A percentile compares a stretch with the other conserved stretches of the same genome.
Evolutionary conservation across 2,329 filamentous ascomycete genomes (phyloP).

Genomic region (Magnaporthiopsis rhizophila): DNA sequence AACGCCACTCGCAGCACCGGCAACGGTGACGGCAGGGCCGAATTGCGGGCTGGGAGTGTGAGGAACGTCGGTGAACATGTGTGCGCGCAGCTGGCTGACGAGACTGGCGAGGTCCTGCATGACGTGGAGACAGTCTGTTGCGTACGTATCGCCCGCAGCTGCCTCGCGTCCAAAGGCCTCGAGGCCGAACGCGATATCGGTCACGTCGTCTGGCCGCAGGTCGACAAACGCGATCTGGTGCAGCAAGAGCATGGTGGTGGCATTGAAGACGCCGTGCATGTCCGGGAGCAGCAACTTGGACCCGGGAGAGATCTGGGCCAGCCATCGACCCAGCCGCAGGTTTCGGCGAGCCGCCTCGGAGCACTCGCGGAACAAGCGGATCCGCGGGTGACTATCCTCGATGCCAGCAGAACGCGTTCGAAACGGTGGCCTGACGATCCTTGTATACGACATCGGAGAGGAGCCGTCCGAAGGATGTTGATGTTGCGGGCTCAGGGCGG

Average conservation of each 20-base stretch:
- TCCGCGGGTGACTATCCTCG: slow-evolving; percentile 18
- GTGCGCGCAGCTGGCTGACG: slow-evolving; percentile 6
- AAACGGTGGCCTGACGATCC: not conserved
- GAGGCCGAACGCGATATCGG: slow-evolving; percentile 32
- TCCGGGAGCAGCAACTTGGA: slow-evolving; percentile 34
- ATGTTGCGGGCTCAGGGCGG: not conserved
- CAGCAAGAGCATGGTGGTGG: slow-evolving; percentile 38
- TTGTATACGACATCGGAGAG: not conserved
- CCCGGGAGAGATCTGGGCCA: slow-evolving; percentile 26
- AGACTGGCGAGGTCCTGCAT: slow-evolving; percentile 9
- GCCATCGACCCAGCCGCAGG: slow-evolving; percentile 33
- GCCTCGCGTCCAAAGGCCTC: slow-evolving; percentile 32
- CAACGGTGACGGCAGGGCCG: not conserved
- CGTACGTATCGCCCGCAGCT: slow-evolving; percentile 28
- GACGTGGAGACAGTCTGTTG: slow-evolving; percentile 14
- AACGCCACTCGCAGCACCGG: not conserved
- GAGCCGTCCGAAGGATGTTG: not conserved
- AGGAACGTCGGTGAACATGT: slow-evolving; percentile 8
- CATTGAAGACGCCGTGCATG: slow-evolving; percentile 42
- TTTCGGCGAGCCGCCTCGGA: slow-evolving; percentile 37
- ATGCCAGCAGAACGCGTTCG: slow-evolving; percentile 10
- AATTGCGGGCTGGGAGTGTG: slow-evolving; percentile 6
- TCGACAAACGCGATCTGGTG: slow-evolving; percentile 32
- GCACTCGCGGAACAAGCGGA: slow-evolving; percentile 28
- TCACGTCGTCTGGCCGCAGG: slow-evolving; percentile 19